Evolutionary conservation across 176 grass and related monocot genomes (phyloP).

Genomic region (Luzula sylvatica): DNA sequence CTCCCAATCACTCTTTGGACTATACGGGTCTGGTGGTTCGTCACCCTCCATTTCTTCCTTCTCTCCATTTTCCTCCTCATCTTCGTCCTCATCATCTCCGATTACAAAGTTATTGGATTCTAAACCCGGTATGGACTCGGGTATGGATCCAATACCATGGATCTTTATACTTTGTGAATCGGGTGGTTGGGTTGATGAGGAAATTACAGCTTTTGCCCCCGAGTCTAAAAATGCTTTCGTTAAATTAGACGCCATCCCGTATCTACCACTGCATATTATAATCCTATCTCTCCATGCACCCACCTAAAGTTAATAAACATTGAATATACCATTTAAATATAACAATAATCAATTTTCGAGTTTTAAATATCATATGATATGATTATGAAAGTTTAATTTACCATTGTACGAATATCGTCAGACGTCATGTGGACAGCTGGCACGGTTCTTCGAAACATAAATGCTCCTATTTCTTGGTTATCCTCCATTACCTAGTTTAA

Average conservation of each 20-base stretch:
- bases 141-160: slow-evolving; percentile 37
- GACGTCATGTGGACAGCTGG: slow-evolving; percentile 81
- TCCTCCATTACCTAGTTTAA: slow-evolving; percentile 99
- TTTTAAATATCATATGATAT: slow-evolving; percentile 8
- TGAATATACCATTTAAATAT: too few species aligned
- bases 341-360: too few species aligned
- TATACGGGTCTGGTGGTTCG: slow-evolving; percentile 43
- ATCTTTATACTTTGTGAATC: slow-evolving; percentile 45
- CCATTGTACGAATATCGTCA: slow-evolving; percentile 95
- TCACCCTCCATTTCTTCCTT: slow-evolving; percentile 67
- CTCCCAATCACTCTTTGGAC: slow-evolving; percentile 87
- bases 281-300: slow-evolving; percentile 95
- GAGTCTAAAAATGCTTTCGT: slow-evolving; percentile 81
- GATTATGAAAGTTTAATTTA: slow-evolving; percentile 28
- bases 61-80: slow-evolving; percentile 37
- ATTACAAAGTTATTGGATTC: slow-evolving; percentile 78
- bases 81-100: slow-evolving; percentile 64
- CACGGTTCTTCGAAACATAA: slow-evolving; percentile 94
- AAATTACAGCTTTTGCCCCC: slow-evolving; percentile 84
- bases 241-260: slow-evolving; percentile 43
- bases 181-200: slow-evolving; percentile 59
- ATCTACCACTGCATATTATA: slow-evolving; percentile 71
- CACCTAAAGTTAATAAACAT: slow-evolving; percentile 42
- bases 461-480: slow-evolving; percentile 98
- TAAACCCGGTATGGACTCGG: slow-evolving; percentile 17